phyloP scores from a whole-genome alignment of 2,329 filamentous ascomycete species.

The Cyphellophora europaea region DNA sequence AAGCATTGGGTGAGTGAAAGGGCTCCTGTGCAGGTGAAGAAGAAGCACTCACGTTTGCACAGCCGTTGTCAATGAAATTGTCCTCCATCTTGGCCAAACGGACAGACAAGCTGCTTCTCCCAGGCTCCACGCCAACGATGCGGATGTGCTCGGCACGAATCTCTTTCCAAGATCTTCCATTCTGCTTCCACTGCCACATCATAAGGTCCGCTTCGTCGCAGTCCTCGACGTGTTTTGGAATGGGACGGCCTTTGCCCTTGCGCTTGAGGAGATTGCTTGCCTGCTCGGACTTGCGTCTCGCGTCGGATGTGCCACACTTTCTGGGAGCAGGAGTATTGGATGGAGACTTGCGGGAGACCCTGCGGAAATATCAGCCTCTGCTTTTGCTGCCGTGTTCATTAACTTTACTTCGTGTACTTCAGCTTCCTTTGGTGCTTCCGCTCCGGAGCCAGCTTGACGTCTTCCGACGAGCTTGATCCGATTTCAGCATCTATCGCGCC shows the following conservation, averaged over 20 bases:
- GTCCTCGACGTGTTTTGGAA: slow-evolving; percentile 2
- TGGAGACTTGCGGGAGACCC: neutral
- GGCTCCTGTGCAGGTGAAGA: neutral
- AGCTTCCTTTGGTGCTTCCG: too few species aligned
- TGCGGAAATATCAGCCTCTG: neutral
- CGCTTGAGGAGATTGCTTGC: neutral
- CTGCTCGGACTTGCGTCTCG: neutral
- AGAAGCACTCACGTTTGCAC: slow-evolving; percentile 4
- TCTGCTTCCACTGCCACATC: slow-evolving; percentile 5
- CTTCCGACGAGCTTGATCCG: neutral
- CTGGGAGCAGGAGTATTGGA: neutral
- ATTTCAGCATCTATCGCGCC: neutral
- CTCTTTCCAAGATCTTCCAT: slow-evolving; percentile 4
- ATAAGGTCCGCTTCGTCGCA: slow-evolving; percentile 5
- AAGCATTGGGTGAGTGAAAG: neutral
- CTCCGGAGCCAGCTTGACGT: neutral
- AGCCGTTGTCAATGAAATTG: slow-evolving; percentile 6
- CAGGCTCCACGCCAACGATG: slow-evolving; percentile 1
- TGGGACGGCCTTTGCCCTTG: neutral
- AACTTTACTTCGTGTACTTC: too few species aligned
- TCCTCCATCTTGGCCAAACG: slow-evolving; percentile 6
- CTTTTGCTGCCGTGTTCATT: too few species aligned
- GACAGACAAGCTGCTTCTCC: slow-evolving; percentile 1
- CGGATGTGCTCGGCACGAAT: slow-evolving; percentile 4
- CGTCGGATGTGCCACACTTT: neutral